phyloP scores from a whole-genome alignment of 345 rosid species.

The Punica granatum region DNA sequence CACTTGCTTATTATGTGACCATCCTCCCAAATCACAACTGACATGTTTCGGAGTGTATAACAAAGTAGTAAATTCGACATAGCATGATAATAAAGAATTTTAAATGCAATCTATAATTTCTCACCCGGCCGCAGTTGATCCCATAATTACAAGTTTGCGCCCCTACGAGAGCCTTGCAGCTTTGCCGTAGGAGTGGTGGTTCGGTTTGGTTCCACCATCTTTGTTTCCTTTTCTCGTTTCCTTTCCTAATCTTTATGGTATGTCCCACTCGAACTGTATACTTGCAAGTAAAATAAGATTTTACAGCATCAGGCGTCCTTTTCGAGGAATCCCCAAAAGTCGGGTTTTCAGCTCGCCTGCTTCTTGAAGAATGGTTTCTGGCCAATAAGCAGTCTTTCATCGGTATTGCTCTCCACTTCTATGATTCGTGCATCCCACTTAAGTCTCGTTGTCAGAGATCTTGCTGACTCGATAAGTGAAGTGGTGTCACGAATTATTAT shows the following conservation, averaged over 20 bases:
- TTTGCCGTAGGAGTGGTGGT: conserved; percentile 28
- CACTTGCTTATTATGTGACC: conserved; percentile 44
- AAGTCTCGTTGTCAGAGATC: conserved; percentile 54
- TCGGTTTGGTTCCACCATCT: conserved; percentile 10
- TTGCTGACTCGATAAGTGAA: conserved; percentile 63
- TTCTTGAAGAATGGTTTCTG: conserved; percentile 84
- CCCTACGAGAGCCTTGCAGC: conserved; percentile 51
- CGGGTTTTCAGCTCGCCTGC: conserved; percentile 34
- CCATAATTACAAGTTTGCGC: conserved; percentile 36
- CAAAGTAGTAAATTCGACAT: background rate
- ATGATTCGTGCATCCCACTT: conserved; percentile 95
- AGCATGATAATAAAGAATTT: conserved; percentile 16
- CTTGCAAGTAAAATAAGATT: background rate
- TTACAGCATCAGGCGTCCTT: background rate
- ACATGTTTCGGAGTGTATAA: conserved; percentile 2
- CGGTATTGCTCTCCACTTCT: conserved; percentile 78
- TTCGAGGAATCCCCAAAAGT: background rate
- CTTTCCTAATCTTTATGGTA: background rate
- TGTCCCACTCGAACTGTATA: background rate
- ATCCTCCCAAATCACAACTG: conserved; percentile 8
- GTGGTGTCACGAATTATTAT: conserved; percentile 73
- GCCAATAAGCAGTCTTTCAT: conserved; percentile 85
- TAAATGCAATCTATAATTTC: conserved; percentile 13
- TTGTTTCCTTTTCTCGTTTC: background rate
- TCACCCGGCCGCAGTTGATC: conserved; percentile 19